Base-by-base conservation (phyloP, 331 rosid species). In the Rhamnella rubrinervis region DNA sequence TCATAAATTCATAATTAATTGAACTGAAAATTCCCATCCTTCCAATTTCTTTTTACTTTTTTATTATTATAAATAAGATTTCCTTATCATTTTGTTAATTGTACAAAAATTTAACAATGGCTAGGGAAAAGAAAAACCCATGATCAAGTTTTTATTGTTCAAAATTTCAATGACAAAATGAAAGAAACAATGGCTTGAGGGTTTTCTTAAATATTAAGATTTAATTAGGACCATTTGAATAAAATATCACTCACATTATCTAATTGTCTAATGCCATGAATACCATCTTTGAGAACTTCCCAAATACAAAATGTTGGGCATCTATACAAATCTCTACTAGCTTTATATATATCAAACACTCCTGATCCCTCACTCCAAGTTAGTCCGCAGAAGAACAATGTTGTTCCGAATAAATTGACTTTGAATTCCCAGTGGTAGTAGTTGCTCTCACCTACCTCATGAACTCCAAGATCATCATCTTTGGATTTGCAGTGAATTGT, bases 391-490 rank as follows among this genome's bases (percentile, higher is more conserved):
- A 19, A 58, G 26, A 40, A 69, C 12, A 69, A 18, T 14, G 65
- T 69, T 1, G 73, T 69, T 6, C 11, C 55, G 8, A 6, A 23
- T 16, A 69, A 21, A 41, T 69, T 69, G 2, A 64, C 55, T 46
- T 6, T 7, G 23, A 69, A 56, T 1, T 41, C 9, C 56, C 52
- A 69, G 4, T 18, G 1, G 18, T 8, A 69, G 49, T 12, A 1
- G n/a, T 31, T 4, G 4, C 35, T 35, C 0, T 41, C 5, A 19
- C 46, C 7, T 10, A 69, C 14, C 5, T 4, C 10, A 7, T 44
- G 55, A 41, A 16, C 1, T 11, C 74, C 65, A 2, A 69, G n/a
- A 47, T 69, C 74, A 18, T 56, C 44, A 7, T 69, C 74, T 51
- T n/a, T 26, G 39, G 74, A 69, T 28, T 38, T 31, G 14, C 74